phyloP scores from a whole-genome alignment of 495 filamentous ascomycete genomes.

The Cudoniella acicularis region DNA sequence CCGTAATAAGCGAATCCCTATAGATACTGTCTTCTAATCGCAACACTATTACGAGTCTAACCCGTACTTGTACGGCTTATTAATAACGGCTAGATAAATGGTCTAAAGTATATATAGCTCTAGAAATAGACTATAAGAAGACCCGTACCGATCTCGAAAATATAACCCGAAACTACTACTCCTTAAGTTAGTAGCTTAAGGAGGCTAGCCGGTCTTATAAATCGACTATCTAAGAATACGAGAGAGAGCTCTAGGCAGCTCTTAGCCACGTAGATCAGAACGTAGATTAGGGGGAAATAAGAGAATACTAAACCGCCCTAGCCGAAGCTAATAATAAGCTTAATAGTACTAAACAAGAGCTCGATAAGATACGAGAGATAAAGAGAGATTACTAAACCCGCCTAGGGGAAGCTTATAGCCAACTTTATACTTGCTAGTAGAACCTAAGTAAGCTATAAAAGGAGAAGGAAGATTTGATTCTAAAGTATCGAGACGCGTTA shows the following conservation, averaged over 20 bases:
- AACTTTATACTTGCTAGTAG: background rate
- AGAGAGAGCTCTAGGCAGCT: background rate
- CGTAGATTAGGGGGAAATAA: background rate
- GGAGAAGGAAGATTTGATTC: background rate
- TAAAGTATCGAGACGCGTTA: background rate
- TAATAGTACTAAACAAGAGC: background rate
- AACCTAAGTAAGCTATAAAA: background rate
- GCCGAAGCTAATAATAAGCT: background rate
- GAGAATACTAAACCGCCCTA: no score
- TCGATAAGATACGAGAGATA: background rate
- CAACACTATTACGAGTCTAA: background rate
- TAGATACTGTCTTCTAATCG: background rate
- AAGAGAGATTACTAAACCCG: background rate
- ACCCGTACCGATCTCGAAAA: background rate
- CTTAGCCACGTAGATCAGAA: background rate
- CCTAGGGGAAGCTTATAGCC: background rate
- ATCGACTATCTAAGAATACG: background rate
- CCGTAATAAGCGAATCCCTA: background rate
- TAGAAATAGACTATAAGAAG: background rate
- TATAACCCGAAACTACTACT: background rate
- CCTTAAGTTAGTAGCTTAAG: background rate
- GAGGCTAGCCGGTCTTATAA: background rate
- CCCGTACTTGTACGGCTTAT: background rate
- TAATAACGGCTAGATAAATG: background rate
- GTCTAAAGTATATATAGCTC: background rate